A percentile compares a stretch with the other conserved stretches of the same genome.
Evolutionary conservation across 2,329 filamentous ascomycete genomes (phyloP).

Genomic region (Rosellinia necatrix): DNA sequence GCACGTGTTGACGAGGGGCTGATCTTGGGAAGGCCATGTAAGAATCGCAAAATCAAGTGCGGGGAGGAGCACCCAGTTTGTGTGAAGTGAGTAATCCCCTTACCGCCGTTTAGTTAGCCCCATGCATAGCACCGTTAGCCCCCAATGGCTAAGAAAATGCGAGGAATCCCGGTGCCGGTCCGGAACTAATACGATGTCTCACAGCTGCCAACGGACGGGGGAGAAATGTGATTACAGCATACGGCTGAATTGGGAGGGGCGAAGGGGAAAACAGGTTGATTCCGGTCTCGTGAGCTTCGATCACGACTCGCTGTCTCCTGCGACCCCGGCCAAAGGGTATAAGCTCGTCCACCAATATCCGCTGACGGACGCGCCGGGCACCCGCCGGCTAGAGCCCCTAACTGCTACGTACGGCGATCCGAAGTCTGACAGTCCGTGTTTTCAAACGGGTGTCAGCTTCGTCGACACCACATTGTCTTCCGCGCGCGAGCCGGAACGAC

Average conservation of each 20-base stretch:
- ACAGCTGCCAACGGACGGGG: conserved; percentile 68
- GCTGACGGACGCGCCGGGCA: conserved; percentile 33
- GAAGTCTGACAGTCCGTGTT: conserved; percentile 27
- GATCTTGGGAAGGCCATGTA: conserved; percentile 67
- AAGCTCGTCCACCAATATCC: conserved; percentile 45
- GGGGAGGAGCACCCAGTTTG: conserved; percentile 77
- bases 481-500: conserved; percentile 32
- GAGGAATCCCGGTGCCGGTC: not conserved
- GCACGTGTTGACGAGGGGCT: conserved; percentile 18
- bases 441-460: conserved; percentile 26
- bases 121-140: conserved; percentile 10
- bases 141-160: conserved; percentile 2
- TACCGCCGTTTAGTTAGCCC: conserved; percentile 9
- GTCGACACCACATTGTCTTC: conserved; percentile 28
- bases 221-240: conserved; percentile 82
- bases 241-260: conserved; percentile 78
- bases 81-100: conserved; percentile 54
- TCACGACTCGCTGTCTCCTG: conserved; percentile 36
- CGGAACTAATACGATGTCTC: conserved; percentile 26
- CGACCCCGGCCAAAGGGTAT: conserved; percentile 40
- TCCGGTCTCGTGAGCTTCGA: conserved; percentile 40
- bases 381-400: conserved; percentile 40
- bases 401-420: conserved; percentile 29
- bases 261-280: conserved; percentile 62
- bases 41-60: conserved; percentile 79